phyloP scores from a whole-genome alignment of 345 rosid species.

The Populus simonii region DNA sequence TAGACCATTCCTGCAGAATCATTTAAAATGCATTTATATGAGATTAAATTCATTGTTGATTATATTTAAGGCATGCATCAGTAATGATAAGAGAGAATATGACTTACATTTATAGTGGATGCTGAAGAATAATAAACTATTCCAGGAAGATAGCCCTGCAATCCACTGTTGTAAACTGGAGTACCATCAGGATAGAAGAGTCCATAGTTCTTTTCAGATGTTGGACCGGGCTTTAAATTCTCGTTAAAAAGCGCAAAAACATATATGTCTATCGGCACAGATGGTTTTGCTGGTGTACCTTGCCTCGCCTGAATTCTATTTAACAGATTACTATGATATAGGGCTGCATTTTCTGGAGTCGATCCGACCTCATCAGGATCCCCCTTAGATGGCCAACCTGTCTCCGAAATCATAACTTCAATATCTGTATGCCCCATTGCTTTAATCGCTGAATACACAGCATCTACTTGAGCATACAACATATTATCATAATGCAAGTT shows the following conservation, averaged over 20 bases:
- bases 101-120: slow-evolving; percentile 39
- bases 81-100: background rate
- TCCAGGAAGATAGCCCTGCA: slow-evolving; percentile 64
- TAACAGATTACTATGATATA: slow-evolving; percentile 70
- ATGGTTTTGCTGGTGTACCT: slow-evolving; percentile 77
- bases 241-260: slow-evolving; percentile 94
- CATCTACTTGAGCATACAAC: slow-evolving; percentile 93
- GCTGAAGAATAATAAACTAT: slow-evolving; percentile 38
- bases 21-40: slow-evolving; percentile 7
- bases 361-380: slow-evolving; percentile 77
- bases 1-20: slow-evolving; percentile 39
- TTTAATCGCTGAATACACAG: slow-evolving; percentile 73
- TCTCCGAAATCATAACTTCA: slow-evolving; percentile 74
- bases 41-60: slow-evolving; percentile 4
- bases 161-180: slow-evolving; percentile 73
- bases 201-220: slow-evolving; percentile 90
- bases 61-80: background rate
- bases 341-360: slow-evolving; percentile 61
- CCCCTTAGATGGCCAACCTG: slow-evolving; percentile 98
- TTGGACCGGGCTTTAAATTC: slow-evolving; percentile 79
- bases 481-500: slow-evolving; percentile 79
- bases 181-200: slow-evolving; percentile 76
- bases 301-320: slow-evolving; percentile 44
- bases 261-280: slow-evolving; percentile 57
- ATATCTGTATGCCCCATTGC: slow-evolving; percentile 66